A percentile compares a stretch with the other conserved stretches of the same genome.
Evolutionary conservation across 495 filamentous ascomycete species (phyloP).

Genomic region (Penicillium fimorum): DNA sequence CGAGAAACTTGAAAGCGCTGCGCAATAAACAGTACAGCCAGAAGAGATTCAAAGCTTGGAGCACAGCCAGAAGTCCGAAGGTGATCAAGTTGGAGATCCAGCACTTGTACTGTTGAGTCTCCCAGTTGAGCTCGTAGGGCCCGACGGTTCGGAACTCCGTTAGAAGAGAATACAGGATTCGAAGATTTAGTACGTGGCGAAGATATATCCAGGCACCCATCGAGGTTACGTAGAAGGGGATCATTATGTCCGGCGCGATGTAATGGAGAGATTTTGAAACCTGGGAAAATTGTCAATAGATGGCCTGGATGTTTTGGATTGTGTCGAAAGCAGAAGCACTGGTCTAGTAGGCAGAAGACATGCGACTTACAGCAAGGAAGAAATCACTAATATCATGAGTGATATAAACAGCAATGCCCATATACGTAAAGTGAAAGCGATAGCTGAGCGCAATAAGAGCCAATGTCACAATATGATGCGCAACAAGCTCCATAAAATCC

Average conservation of each 20-base stretch:
- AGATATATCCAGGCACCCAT: slow-evolving; percentile 80
- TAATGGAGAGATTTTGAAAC: slow-evolving; percentile 89
- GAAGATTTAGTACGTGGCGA: slow-evolving; percentile 82
- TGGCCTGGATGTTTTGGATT: neutral
- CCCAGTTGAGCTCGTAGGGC: slow-evolving; percentile 77
- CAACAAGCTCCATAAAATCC: slow-evolving; percentile 84
- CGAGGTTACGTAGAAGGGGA: slow-evolving; percentile 75
- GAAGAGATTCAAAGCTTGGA: slow-evolving; percentile 74
- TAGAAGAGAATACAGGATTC: slow-evolving; percentile 71
- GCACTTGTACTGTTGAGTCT: slow-evolving; percentile 71
- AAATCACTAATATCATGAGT: slow-evolving; percentile 92
- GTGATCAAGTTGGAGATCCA: slow-evolving; percentile 64
- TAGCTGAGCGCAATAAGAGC: slow-evolving; percentile 78
- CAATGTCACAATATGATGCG: slow-evolving; percentile 84
- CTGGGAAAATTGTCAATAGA: slow-evolving; percentile 33
- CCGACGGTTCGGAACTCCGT: slow-evolving; percentile 80
- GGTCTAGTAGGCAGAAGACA: neutral
- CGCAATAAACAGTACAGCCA: slow-evolving; percentile 73
- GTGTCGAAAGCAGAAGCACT: neutral
- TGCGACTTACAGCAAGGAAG: slow-evolving; percentile 75
- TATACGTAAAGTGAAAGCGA: slow-evolving; percentile 91
- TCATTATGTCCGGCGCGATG: slow-evolving; percentile 64
- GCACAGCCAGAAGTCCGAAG: slow-evolving; percentile 56
- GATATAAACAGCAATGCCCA: slow-evolving; percentile 85
- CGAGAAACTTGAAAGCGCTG: slow-evolving; percentile 24